Conservation (phyloP, 2,329 filamentous ascomycete genomes). For the Diaporthe vaccinii region DNA sequence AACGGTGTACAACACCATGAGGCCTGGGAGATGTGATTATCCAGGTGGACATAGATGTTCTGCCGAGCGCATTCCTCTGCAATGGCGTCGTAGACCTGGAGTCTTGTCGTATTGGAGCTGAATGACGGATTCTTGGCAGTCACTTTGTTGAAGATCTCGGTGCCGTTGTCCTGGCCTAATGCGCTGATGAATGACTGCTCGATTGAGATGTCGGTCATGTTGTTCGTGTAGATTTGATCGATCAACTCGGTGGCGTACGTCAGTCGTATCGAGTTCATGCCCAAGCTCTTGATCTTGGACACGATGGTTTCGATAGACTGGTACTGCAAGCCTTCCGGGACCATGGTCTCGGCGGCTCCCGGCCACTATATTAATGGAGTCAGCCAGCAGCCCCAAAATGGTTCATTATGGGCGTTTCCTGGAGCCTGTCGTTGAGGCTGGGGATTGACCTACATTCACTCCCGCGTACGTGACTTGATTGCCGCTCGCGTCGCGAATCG, state of each 20-base stretch:
- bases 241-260: constrained; percentile 76
- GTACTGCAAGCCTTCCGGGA: constrained; percentile 75
- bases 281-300: constrained; percentile 68
- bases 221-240: constrained; percentile 67
- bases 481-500: constrained; percentile 58
- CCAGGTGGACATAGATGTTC: constrained; percentile 69
- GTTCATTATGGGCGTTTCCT: neutral
- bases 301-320: constrained; percentile 69
- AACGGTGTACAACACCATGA: constrained; percentile 69
- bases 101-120: constrained; percentile 64
- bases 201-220: constrained; percentile 61
- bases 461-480: constrained; percentile 65
- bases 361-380: constrained; percentile 59
- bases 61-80: constrained; percentile 69
- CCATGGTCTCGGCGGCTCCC: constrained; percentile 72
- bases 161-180: constrained; percentile 67
- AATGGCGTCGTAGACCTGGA: constrained; percentile 73
- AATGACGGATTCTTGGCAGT: constrained; percentile 70
- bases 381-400: neutral
- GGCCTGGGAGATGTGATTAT: constrained; percentile 72
- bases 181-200: constrained; percentile 59
- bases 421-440: neutral
- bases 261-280: constrained; percentile 74
- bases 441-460: constrained; percentile 55
- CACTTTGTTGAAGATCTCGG: constrained; percentile 63